Conservation (phyloP, 2,329 filamentous ascomycete genomes). For the Fusarium sp. region DNA sequence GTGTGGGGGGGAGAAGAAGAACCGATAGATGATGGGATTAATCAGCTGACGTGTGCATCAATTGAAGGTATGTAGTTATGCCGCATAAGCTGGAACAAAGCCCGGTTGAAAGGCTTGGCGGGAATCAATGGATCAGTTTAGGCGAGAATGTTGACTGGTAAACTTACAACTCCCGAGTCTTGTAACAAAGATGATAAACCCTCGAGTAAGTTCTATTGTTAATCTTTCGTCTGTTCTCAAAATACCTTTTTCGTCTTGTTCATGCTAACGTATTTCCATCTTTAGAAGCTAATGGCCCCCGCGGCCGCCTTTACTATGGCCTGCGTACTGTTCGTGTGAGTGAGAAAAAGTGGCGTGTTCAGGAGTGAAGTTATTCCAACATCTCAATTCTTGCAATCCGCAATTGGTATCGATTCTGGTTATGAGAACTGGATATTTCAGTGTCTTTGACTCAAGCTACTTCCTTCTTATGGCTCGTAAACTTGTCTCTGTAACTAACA, state of each 20-base stretch:
- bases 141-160: slow-evolving; percentile 2
- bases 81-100: not conserved
- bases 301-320: slow-evolving; percentile 64
- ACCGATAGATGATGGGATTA: not conserved
- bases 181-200: slow-evolving; percentile 39
- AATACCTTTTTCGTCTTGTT: not conserved
- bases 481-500: slow-evolving; percentile 6
- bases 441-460: not conserved
- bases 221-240: not conserved
- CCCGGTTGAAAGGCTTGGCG: not conserved
- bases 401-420: not conserved
- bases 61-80: slow-evolving; percentile 42
- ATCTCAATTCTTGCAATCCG: not conserved
- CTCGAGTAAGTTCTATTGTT: slow-evolving; percentile 37
- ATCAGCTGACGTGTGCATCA: slow-evolving; percentile 29
- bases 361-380: not conserved
- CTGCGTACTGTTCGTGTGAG: slow-evolving; percentile 57
- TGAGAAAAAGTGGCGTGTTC: slow-evolving; percentile 34
- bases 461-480: too few species aligned
- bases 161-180: not conserved
- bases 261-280: slow-evolving; percentile 9
- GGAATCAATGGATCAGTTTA: slow-evolving; percentile 5
- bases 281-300: slow-evolving; percentile 57
- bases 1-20: not conserved
- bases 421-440: not conserved